Evolutionary conservation across 257 asterid genomes (phyloP).

Genomic region (Phtheirospermum japonicum): DNA sequence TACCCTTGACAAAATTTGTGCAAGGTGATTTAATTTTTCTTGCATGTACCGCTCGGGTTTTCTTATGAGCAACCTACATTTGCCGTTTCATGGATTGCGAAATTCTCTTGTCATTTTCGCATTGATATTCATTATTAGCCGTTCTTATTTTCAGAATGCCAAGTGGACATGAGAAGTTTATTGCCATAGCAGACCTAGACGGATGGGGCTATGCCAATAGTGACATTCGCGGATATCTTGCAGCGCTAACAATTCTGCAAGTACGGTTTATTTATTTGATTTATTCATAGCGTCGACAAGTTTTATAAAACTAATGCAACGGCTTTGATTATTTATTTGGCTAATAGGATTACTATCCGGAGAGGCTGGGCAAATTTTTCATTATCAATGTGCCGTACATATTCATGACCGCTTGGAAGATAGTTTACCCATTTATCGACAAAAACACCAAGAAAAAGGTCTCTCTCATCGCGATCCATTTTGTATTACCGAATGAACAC

Average conservation of each 20-base stretch:
- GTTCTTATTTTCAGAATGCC: constrained; percentile 30
- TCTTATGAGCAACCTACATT: neutral
- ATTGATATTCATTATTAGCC: neutral
- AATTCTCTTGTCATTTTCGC: neutral
- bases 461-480: neutral
- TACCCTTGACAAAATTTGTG: constrained; percentile 68
- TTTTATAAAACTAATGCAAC: neutral
- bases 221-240: constrained; percentile 78
- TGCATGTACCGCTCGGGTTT: neutral
- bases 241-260: constrained; percentile 72
- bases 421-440: constrained; percentile 81
- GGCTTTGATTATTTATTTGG: neutral
- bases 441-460: constrained; percentile 83
- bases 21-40: constrained; percentile 47
- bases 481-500: no score
- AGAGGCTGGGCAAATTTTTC: constrained; percentile 78
- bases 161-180: constrained; percentile 78
- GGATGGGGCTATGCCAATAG: constrained; percentile 79
- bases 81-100: neutral
- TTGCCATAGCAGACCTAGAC: constrained; percentile 63
- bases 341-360: constrained; percentile 82
- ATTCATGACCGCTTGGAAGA: constrained; percentile 91
- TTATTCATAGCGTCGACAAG: neutral
- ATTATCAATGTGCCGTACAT: constrained; percentile 71
- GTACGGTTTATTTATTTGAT: no score